Evolutionary conservation across 345 rosid species (phyloP).

Genomic region (Lepidium didymum): DNA sequence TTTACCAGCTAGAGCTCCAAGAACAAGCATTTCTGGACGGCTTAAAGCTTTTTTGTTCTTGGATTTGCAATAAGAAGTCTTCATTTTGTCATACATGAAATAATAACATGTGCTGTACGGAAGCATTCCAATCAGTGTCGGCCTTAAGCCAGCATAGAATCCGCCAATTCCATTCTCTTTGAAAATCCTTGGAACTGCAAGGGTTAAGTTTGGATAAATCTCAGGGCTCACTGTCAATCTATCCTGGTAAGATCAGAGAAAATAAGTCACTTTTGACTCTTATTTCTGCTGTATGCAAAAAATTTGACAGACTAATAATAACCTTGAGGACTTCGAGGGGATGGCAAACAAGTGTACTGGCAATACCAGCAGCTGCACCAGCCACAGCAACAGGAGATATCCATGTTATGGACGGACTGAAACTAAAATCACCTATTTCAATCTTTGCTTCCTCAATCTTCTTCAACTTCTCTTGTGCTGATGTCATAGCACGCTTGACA

Average conservation of each 20-base stretch:
- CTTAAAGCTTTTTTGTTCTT: slow-evolving; percentile 76
- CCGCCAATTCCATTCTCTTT: slow-evolving; percentile 80
- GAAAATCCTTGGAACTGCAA: slow-evolving; percentile 70
- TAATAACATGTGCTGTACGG: slow-evolving; percentile 96
- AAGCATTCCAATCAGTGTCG: slow-evolving; percentile 92
- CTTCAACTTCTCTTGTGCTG: slow-evolving; percentile 64
- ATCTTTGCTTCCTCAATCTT: slow-evolving; percentile 42
- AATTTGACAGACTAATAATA: background rate
- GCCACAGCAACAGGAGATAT: slow-evolving; percentile 89
- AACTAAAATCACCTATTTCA: slow-evolving; percentile 56
- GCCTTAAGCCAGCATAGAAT: slow-evolving; percentile 78
- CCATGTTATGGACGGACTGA: slow-evolving; percentile 68
- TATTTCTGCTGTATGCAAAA: background rate
- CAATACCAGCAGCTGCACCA: slow-evolving; percentile 96
- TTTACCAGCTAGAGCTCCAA: slow-evolving; percentile 90
- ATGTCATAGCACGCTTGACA: slow-evolving; percentile 76
- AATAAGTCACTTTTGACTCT: background rate
- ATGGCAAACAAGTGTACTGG: slow-evolving; percentile 87
- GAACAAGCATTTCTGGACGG: slow-evolving; percentile 85
- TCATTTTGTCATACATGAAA: slow-evolving; percentile 80
- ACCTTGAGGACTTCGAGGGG: slow-evolving; percentile 99
- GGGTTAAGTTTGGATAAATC: slow-evolving; percentile 64
- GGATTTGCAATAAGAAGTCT: slow-evolving; percentile 62
- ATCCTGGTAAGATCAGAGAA: slow-evolving; percentile 53
- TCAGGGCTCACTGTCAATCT: slow-evolving; percentile 88